Base-by-base conservation (phyloP, 768 basidiomycete species). In the Boletus insuetus region DNA sequence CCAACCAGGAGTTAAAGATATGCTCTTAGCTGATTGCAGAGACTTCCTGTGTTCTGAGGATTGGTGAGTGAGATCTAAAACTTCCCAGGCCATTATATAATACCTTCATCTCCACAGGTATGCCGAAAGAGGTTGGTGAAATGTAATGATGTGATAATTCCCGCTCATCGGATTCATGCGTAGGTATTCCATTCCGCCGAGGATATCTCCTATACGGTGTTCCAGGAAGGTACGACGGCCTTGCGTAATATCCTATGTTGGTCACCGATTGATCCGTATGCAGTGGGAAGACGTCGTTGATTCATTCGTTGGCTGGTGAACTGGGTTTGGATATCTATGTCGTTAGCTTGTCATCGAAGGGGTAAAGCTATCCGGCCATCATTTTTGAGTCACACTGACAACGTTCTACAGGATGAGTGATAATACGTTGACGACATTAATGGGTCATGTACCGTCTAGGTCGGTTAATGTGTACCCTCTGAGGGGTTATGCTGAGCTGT, bases 301-400 rank as follows among this genome's bases (percentile, higher is more conserved):
- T 92, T 62, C 89, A 92, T 69, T 90, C 90, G 7, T 73, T 91
- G 60, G 89, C 89, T 48, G 89, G 89, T 52, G 91, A 93, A 68
- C 78, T 97, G 34, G 83, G 86, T 9, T 79, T 97, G 24, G 91
- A 95, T 73, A 94, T 97, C 59, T 95, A 94, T 67, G 91, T 94
- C 49, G 87, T 95, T 61, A 90, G 88, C 43, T 75, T 94, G 51
- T 93, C 91, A 44, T 85, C 89, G 34, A 93, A 94, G 71, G 91
- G 91, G 91, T 88, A 74, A 62, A 79, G 54, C 20, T 62, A 38
- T 49, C 46, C 58, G 48, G 49, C 20, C 39, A 51, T 39, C 42
- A 34, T 60, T 32, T 43, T 39, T 17, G 45, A 53, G 10, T 34
- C 26, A 22, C 55, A 53, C 61, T 59, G 53, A 58, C 49, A 46